Conservation (phyloP, 2,329 filamentous ascomycete genomes). For the Aureobasidium pullulans region DNA sequence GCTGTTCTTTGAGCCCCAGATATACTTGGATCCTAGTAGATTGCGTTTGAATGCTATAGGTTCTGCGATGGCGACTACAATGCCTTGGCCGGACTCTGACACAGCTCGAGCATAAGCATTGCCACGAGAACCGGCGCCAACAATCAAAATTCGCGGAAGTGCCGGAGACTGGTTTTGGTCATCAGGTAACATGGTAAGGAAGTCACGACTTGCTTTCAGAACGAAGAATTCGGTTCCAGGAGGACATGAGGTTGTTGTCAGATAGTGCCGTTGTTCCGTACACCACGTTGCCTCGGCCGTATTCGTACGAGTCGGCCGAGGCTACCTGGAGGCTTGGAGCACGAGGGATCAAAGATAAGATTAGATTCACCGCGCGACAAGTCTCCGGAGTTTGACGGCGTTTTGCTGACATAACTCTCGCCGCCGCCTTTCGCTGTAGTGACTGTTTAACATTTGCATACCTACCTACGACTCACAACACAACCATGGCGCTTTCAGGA, state of each 20-base stretch:
- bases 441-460: neutral
- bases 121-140: conserved; percentile 77
- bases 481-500: neutral
- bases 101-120: conserved; percentile 65
- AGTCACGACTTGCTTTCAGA: no score
- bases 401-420: conserved; percentile 13
- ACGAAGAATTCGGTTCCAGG: no score
- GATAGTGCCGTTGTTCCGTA: neutral
- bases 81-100: conserved; percentile 54
- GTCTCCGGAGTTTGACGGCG: neutral
- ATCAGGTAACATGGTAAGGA: neutral
- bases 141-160: conserved; percentile 58
- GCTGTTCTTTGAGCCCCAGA: conserved; percentile 52
- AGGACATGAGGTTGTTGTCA: neutral
- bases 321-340: no score
- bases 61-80: conserved; percentile 74
- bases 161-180: neutral
- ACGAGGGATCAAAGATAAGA: neutral
- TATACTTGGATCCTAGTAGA: conserved; percentile 61
- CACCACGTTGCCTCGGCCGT: neutral
- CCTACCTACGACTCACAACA: neutral
- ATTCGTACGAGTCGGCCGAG: neutral
- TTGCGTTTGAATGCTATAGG: conserved; percentile 69
- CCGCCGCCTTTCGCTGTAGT: neutral
- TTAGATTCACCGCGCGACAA: neutral